Conservation (phyloP, 164 flowering plant species). For the Pachysandra terminalis region DNA sequence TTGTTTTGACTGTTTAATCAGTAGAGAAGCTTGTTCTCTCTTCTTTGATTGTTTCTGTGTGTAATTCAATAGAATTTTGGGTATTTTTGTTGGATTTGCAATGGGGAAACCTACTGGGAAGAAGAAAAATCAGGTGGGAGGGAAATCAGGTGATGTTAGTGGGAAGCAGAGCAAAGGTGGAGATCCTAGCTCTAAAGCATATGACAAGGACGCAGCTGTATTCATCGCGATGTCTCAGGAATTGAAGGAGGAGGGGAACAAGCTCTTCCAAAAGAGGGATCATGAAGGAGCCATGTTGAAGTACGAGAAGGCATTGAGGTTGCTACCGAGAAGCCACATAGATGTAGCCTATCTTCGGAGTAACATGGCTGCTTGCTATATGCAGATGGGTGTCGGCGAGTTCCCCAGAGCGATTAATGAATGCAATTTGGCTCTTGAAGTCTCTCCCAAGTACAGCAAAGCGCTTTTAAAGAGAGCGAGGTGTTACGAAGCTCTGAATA, state of each 20-base stretch:
- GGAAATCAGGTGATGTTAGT: too few species aligned
- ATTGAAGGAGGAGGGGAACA: constrained; percentile 76
- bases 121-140: constrained; percentile 37
- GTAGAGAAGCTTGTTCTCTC: too few species aligned
- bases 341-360: constrained; percentile 16
- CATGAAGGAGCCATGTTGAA: too few species aligned
- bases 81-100: constrained; percentile 4
- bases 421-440: constrained; percentile 84
- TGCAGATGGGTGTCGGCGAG: constrained; percentile 41
- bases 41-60: constrained; percentile 5
- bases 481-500: constrained; percentile 25
- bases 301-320: too few species aligned
- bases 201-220: constrained; percentile 54
- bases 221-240: constrained; percentile 30
- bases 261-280: background rate
- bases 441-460: constrained; percentile 72
- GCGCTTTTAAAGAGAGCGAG: constrained; percentile 80
- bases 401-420: constrained; percentile 77
- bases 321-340: too few species aligned
- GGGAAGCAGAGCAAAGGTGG: background rate
- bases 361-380: constrained; percentile 58
- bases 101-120: constrained; percentile 73
- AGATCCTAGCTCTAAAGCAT: constrained; percentile 23
- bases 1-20: too few species aligned
- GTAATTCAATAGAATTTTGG: too few species aligned